Conservation (phyloP, 1,284 basidiomycete genomes). For the Microbotryum violaceum region DNA sequence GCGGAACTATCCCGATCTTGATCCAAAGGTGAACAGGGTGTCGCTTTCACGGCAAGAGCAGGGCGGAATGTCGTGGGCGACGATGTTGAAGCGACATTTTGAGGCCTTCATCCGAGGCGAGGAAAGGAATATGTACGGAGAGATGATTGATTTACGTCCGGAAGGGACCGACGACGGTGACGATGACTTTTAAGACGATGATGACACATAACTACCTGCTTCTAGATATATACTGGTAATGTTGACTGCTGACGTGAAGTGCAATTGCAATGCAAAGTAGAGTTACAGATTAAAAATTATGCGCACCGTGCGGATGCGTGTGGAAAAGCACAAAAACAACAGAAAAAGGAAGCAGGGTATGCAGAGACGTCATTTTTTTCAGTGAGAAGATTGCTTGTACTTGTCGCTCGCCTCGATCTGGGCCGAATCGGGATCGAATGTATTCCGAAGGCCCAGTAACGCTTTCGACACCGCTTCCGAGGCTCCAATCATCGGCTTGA, state of each 20-base stretch:
- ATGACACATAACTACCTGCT: too few species aligned
- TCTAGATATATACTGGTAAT: too few species aligned
- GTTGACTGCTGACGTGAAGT: too few species aligned
- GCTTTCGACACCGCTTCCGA: slow-evolving; percentile 94
- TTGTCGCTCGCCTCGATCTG: slow-evolving; percentile 29
- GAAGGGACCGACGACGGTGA: too few species aligned
- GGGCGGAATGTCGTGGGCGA: slow-evolving; percentile 76
- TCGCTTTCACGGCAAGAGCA: slow-evolving; percentile 38
- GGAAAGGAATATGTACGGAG: slow-evolving; percentile 65
- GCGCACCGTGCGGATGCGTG: too few species aligned
- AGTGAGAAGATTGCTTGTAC: slow-evolving; percentile 22
- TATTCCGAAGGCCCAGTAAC: slow-evolving; percentile 81
- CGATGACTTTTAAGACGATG: too few species aligned
- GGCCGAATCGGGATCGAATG: slow-evolving; percentile 36
- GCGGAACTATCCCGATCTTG: slow-evolving; percentile 80
- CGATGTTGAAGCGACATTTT: slow-evolving; percentile 81
- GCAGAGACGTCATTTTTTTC: background rate
- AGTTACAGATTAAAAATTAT: too few species aligned
- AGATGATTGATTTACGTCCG: background rate
- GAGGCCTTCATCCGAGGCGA: slow-evolving; percentile 79
- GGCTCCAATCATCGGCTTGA: slow-evolving; percentile 94
- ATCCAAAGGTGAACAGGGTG: slow-evolving; percentile 1
- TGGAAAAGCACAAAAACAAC: too few species aligned
- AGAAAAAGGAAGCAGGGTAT: background rate
- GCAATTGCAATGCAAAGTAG: too few species aligned